phyloP scores from a whole-genome alignment of 306 rosid species.

The Spatholobus suberectus region DNA sequence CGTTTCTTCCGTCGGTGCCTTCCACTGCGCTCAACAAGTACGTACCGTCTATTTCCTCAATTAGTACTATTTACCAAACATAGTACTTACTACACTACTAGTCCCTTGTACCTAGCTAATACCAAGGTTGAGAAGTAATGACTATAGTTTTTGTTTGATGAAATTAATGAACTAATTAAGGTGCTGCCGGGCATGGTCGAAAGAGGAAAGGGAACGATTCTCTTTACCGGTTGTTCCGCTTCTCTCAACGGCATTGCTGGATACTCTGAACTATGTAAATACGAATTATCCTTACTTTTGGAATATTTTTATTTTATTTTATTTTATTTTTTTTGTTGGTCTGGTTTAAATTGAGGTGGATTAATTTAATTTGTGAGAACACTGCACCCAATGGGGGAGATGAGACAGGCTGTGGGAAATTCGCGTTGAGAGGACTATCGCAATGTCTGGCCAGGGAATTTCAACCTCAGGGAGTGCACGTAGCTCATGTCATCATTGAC shows the following conservation, averaged over 20 bases:
- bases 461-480: conserved; percentile 87
- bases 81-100: no score
- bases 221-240: conserved; percentile 89
- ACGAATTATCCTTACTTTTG: neutral
- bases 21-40: conserved; percentile 96
- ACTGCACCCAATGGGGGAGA: conserved; percentile 25
- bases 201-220: conserved; percentile 90
- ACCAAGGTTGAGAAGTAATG: no score
- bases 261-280: conserved; percentile 73
- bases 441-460: conserved; percentile 92
- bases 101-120: no score
- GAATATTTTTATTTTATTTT: neutral
- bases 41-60: no score
- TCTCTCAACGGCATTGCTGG: conserved; percentile 86
- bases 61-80: no score
- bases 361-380: conserved; percentile 10
- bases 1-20: conserved; percentile 87
- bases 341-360: neutral
- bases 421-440: conserved; percentile 86
- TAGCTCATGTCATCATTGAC: conserved; percentile 90
- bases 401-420: conserved; percentile 90
- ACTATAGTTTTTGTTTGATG: conserved; percentile 12
- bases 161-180: conserved; percentile 39
- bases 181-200: conserved; percentile 94
- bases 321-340: neutral